phyloP scores from a whole-genome alignment of 1,284 basidiomycete genomes.

The Malassezia japonica region DNA sequence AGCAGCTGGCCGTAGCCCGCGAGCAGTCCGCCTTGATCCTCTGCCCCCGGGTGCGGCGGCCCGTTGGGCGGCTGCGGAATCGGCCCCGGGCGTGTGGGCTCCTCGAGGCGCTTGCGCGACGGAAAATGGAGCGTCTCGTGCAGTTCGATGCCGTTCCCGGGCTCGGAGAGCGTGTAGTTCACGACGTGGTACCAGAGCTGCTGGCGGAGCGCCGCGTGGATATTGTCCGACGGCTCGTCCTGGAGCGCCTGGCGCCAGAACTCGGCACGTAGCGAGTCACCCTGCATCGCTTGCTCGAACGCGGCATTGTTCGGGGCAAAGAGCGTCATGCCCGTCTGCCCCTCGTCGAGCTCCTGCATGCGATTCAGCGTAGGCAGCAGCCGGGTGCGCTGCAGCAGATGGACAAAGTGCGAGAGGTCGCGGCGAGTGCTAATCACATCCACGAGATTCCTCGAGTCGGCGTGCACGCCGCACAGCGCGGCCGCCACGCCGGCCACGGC shows the following conservation, averaged over 20 bases:
- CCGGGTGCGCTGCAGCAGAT: constrained; percentile 71
- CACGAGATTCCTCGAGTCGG: constrained; percentile 57
- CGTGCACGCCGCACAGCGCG: not conserved
- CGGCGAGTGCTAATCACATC: constrained; percentile 66
- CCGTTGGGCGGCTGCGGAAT: constrained; percentile 27
- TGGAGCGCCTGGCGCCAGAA: constrained; percentile 9
- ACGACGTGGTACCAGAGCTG: constrained; percentile 89
- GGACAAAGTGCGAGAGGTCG: constrained; percentile 69
- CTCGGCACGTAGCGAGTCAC: not conserved
- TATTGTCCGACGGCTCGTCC: constrained; percentile 53
- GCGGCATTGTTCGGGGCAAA: constrained; percentile 80
- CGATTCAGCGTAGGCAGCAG: constrained; percentile 84
- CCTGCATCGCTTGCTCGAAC: constrained; percentile 9
- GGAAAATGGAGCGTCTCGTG: constrained; percentile 51
- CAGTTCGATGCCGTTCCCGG: constrained; percentile 5
- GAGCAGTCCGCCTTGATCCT: constrained; percentile 58
- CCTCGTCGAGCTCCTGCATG: constrained; percentile 51
- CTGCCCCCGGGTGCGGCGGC: constrained; percentile 33
- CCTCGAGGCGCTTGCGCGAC: constrained; percentile 73
- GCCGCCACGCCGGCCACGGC: not conserved
- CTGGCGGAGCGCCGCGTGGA: constrained; percentile 72
- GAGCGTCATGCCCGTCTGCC: constrained; percentile 62
- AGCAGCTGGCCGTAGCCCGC: constrained; percentile 73
- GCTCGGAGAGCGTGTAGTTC: constrained; percentile 62
- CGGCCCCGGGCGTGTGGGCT: constrained; percentile 49